Conservation (phyloP, 768 basidiomycete species). For the Arthromyces matolae region DNA sequence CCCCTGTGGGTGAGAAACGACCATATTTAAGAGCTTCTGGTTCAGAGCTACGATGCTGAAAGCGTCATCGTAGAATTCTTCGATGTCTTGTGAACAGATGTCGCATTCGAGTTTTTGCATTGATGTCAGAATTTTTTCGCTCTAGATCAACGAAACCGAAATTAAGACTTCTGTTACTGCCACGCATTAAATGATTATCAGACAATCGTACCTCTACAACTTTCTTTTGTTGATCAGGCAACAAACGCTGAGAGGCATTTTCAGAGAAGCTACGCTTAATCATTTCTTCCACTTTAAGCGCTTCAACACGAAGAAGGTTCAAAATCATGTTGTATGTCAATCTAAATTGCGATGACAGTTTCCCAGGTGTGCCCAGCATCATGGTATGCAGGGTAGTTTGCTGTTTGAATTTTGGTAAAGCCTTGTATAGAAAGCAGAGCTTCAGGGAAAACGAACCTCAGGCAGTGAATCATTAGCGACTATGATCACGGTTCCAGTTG, state of each 20-base stretch:
- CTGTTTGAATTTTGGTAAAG: constrained; percentile 36
- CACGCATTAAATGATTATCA: neutral
- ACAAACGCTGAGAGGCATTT: constrained; percentile 86
- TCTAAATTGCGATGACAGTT: constrained; percentile 93
- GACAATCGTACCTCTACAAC: constrained; percentile 76
- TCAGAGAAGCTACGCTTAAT: constrained; percentile 99
- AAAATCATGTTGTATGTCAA: constrained; percentile 99
- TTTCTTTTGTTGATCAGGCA: constrained; percentile 91
- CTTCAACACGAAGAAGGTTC: constrained; percentile 93
- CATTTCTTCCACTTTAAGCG: constrained; percentile 97
- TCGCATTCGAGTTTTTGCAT: constrained; percentile 67
- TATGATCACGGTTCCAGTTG: constrained; percentile 94
- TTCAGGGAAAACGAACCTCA: constrained; percentile 53
- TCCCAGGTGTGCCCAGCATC: constrained; percentile 93
- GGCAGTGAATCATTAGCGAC: constrained; percentile 80
- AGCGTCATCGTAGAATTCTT: constrained; percentile 70
- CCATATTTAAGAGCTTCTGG: constrained; percentile 57
- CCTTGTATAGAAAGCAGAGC: neutral
- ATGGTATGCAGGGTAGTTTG: constrained; percentile 73
- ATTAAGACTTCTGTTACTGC: constrained; percentile 5
- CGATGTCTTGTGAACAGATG: constrained; percentile 69
- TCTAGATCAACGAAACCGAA: constrained; percentile 48
- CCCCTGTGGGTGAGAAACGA: constrained; percentile 57
- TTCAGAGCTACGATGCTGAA: constrained; percentile 60
- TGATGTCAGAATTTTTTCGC: constrained; percentile 61